Percentiles rank a stretch among this genome's conserved stretches.
Evolutionary conservation across 176 grass and related monocot species (phyloP).

Genomic region (Paspalum notatum): DNA sequence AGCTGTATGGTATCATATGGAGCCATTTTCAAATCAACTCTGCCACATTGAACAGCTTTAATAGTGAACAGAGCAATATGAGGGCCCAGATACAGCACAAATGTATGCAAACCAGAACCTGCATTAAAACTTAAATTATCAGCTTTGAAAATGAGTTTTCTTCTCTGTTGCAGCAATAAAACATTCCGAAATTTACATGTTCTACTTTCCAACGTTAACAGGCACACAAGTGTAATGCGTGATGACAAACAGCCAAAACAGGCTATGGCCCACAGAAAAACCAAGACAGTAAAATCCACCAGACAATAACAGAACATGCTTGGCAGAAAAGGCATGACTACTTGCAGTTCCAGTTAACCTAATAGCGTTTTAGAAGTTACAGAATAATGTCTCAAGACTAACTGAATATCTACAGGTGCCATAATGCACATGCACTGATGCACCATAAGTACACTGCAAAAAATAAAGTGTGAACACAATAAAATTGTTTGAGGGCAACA

Average conservation of each 20-base stretch:
- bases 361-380: constrained; percentile 11
- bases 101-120: constrained; percentile 98
- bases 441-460: background rate
- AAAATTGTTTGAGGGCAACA: background rate
- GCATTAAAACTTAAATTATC: constrained; percentile 39
- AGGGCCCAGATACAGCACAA: constrained; percentile 93
- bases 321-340: background rate
- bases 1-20: constrained; percentile 98
- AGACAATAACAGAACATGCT: background rate
- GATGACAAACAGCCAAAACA: constrained; percentile 3
- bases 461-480: background rate
- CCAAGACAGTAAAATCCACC: background rate
- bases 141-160: constrained; percentile 1
- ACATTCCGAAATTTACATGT: constrained; percentile 15
- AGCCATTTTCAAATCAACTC: constrained; percentile 84
- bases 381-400: background rate
- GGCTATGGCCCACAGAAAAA: background rate
- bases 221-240: background rate
- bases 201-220: constrained; percentile 22
- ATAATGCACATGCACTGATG: background rate
- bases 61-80: constrained; percentile 99
- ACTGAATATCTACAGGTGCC: constrained; percentile 9
- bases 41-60: constrained; percentile 94
- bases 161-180: constrained; percentile 1
- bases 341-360: background rate